Conservation (phyloP, 768 basidiomycete genomes). For the Mycena galericulata region DNA sequence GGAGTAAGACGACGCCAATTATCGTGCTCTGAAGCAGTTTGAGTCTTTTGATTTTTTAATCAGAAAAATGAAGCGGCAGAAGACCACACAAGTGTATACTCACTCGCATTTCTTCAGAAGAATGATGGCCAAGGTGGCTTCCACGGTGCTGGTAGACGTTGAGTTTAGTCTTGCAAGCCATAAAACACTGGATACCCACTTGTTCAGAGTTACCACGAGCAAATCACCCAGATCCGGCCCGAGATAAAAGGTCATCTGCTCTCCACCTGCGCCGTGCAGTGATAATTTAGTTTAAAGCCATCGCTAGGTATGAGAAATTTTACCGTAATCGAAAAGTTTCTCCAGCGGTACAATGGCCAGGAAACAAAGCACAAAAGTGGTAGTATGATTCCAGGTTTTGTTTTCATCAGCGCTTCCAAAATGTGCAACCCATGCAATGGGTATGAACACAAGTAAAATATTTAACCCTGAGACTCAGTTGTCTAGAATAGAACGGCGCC, state of each 20-base stretch:
- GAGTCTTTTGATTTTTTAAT: constrained; percentile 59
- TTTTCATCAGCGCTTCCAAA: constrained; percentile 45
- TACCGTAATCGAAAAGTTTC: constrained; percentile 73
- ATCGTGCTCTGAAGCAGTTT: constrained; percentile 77
- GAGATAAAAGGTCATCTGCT: constrained; percentile 66
- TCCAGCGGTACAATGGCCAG: constrained; percentile 76
- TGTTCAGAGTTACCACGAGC: constrained; percentile 73
- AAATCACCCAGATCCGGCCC: constrained; percentile 77
- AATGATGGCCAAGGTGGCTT: constrained; percentile 78
- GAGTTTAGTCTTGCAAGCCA: constrained; percentile 5
- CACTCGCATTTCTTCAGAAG: constrained; percentile 79
- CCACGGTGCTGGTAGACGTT: constrained; percentile 63
- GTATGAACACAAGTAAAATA: constrained; percentile 66
- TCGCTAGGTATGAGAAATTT: neutral
- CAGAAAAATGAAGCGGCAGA: neutral
- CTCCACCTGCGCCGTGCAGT: constrained; percentile 48
- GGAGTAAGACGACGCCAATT: constrained; percentile 78
- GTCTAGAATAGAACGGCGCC: neutral
- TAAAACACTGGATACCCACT: constrained; percentile 52
- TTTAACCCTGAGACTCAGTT: constrained; percentile 64
- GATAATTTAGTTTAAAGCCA: neutral
- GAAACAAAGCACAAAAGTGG: constrained; percentile 58
- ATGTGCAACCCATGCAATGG: constrained; percentile 71
- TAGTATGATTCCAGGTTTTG: neutral
- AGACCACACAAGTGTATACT: constrained; percentile 43